phyloP scores from a whole-genome alignment of 139 green algal species.

The Chlorella sp. region DNA sequence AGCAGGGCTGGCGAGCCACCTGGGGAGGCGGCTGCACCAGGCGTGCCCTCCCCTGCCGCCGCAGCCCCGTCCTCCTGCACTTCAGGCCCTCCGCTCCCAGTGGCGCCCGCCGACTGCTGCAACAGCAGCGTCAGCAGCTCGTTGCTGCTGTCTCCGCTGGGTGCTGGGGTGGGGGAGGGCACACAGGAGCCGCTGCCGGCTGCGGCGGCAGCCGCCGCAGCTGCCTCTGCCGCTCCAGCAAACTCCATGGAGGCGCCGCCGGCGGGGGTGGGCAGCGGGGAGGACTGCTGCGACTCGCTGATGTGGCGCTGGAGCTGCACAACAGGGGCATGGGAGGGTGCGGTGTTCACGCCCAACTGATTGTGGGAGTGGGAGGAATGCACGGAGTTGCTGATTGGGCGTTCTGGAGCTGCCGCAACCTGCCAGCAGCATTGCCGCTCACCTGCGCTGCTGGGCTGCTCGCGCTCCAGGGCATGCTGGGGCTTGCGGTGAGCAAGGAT shows the following conservation, averaged over 20 bases:
- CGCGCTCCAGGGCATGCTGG: constrained; percentile 16
- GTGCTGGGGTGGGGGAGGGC: background rate
- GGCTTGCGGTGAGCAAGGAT: background rate
- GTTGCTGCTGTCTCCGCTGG: constrained; percentile 3
- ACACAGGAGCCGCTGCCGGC: background rate
- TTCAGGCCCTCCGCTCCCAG: background rate
- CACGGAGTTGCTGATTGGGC: background rate
- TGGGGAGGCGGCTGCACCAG: background rate
- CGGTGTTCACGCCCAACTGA: no score
- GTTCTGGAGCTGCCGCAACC: background rate
- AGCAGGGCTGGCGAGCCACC: background rate
- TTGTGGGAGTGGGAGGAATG: background rate
- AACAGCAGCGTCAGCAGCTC: constrained; percentile 53
- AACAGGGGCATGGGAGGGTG: no score
- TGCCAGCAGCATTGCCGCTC: no score
- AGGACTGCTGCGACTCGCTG: background rate
- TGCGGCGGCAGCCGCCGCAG: background rate
- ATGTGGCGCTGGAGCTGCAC: constrained; percentile 28
- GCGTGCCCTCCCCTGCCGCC: background rate
- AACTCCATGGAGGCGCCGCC: background rate
- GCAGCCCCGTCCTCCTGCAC: background rate
- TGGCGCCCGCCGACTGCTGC: constrained; percentile 17
- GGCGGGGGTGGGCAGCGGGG: background rate
- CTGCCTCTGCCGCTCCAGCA: no score
- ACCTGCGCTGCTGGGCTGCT: background rate